Percentiles rank a stretch among this genome's conserved stretches.
phyloP scores from a whole-genome alignment of 805 yeast genomes.

The Barnettozyma sucrosica region DNA sequence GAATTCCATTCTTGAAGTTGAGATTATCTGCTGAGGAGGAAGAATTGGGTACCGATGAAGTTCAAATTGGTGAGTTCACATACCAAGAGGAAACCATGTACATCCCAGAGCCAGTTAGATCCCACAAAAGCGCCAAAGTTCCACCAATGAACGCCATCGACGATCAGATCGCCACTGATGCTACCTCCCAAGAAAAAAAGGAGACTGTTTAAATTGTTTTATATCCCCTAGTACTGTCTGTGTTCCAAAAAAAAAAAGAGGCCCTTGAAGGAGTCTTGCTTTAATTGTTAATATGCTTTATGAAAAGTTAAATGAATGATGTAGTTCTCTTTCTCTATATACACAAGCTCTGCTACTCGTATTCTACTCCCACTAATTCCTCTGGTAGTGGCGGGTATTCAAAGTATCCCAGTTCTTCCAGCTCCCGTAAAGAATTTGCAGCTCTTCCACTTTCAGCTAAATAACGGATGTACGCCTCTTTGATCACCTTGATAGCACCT shows the following conservation, averaged over 20 bases:
- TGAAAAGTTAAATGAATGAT: neutral
- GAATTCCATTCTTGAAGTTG: slow-evolving; percentile 73
- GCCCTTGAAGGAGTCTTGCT: neutral
- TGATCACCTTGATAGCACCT: slow-evolving; percentile 37
- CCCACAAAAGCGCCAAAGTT: slow-evolving; percentile 32
- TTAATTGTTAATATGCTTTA: neutral
- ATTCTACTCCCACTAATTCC: neutral
- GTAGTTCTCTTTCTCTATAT: neutral
- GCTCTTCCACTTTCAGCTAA: slow-evolving; percentile 31
- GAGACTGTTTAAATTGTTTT: slow-evolving; percentile 1
- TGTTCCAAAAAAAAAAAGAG: neutral
- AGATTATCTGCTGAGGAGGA: slow-evolving; percentile 86
- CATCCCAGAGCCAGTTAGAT: slow-evolving; percentile 76
- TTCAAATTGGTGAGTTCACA: slow-evolving; percentile 88
- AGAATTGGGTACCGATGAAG: slow-evolving; percentile 78
- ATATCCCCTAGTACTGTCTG: neutral
- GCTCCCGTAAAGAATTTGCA: slow-evolving; percentile 34
- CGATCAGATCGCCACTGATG: slow-evolving; percentile 25
- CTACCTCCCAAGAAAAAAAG: slow-evolving; percentile 6
- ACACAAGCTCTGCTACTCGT: neutral
- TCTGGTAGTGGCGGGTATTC: slow-evolving; percentile 21
- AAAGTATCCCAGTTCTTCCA: slow-evolving; percentile 33
- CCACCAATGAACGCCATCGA: slow-evolving; percentile 29
- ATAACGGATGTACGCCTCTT: slow-evolving; percentile 39
- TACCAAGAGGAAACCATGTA: slow-evolving; percentile 58